These are phyloP conservation scores for Wickerhamiella vanderwaltii DNA, from an alignment of 805 yeast genomes.

Conservation along the genomic window DNA sequence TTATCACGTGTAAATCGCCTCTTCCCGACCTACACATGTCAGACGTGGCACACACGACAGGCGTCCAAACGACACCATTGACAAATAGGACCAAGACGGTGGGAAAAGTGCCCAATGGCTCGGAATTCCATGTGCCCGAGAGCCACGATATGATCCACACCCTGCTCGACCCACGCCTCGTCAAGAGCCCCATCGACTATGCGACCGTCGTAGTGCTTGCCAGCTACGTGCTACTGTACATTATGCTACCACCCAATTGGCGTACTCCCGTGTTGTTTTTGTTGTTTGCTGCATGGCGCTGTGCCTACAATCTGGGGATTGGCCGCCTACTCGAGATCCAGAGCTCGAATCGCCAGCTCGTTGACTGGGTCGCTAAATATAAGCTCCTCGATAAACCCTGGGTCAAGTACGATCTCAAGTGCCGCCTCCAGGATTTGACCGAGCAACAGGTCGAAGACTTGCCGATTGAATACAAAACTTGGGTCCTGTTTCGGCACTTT, in stretches of 20 bases:
- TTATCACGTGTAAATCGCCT: too few species aligned
- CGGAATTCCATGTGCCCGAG: constrained; percentile 34
- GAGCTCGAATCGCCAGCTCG: constrained; percentile 44
- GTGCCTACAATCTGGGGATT: constrained; percentile 67
- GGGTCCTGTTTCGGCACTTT: constrained; percentile 67
- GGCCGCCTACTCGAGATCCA: constrained; percentile 58
- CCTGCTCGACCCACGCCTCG: constrained; percentile 60
- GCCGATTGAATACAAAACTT: constrained; percentile 70
- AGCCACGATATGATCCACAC: constrained; percentile 80
- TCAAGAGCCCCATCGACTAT: constrained; percentile 56
- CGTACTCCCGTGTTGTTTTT: constrained; percentile 35
- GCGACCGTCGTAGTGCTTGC: constrained; percentile 39
- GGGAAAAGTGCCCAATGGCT: constrained; percentile 14
- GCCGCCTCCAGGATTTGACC: constrained; percentile 34
- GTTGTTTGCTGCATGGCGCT: constrained; percentile 62
- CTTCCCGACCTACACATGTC: too few species aligned
- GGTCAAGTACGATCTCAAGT: constrained; percentile 34
- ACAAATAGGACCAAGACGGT: not conserved
- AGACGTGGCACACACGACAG: too few species aligned
- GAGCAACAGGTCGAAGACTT: constrained; percentile 29
- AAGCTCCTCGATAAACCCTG: constrained; percentile 35
- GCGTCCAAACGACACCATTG: too few species aligned
- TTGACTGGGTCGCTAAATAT: constrained; percentile 37
- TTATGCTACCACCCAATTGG: constrained; percentile 20
- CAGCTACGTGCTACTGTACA: constrained; percentile 25